Percentiles rank a stretch among this genome's conserved stretches.
Evolutionary conservation across 108 stramenopile species (phyloP).

Genomic region (Cyclotella sp.): DNA sequence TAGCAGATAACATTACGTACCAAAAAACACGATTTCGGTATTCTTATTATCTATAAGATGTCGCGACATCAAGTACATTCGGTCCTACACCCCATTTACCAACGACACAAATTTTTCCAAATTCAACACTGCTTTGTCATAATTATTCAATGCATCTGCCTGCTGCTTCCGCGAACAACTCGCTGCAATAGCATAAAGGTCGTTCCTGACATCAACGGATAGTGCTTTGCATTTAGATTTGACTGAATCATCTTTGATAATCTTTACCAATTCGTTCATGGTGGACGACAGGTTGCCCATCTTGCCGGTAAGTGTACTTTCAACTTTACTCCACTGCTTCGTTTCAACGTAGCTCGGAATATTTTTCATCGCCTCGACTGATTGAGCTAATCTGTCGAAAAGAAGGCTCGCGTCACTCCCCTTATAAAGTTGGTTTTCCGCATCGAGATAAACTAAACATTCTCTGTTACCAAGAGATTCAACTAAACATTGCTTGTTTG

Average conservation of each 20-base stretch:
- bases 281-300: conserved; percentile 59
- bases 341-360: conserved; percentile 61
- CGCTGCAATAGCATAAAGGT: conserved; percentile 61
- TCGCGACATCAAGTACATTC: too few species aligned
- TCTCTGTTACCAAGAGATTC: conserved; percentile 74
- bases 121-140: conserved; percentile 58
- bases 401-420: conserved; percentile 53
- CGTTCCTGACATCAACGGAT: conserved; percentile 59
- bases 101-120: conserved; percentile 59
- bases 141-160: conserved; percentile 47
- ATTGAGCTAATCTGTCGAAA: conserved; percentile 54
- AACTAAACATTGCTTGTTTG: conserved; percentile 71
- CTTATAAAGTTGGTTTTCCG: conserved; percentile 72
- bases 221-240: conserved; percentile 27
- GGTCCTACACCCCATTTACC: conserved; percentile 19
- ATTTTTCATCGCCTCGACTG: conserved; percentile 46
- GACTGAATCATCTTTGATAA: conserved; percentile 32
- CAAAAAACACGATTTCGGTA: too few species aligned
- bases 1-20: too few species aligned
- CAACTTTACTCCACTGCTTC: conserved; percentile 76
- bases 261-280: conserved; percentile 55
- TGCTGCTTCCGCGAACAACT: conserved; percentile 56
- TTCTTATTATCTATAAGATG: background rate
- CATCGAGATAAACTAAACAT: conserved; percentile 73
- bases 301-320: conserved; percentile 64